A percentile compares a stretch with the other conserved stretches of the same genome.
phyloP scores from a whole-genome alignment of 2,329 filamentous ascomycete species.

The Pleurostoma richardsiae region DNA sequence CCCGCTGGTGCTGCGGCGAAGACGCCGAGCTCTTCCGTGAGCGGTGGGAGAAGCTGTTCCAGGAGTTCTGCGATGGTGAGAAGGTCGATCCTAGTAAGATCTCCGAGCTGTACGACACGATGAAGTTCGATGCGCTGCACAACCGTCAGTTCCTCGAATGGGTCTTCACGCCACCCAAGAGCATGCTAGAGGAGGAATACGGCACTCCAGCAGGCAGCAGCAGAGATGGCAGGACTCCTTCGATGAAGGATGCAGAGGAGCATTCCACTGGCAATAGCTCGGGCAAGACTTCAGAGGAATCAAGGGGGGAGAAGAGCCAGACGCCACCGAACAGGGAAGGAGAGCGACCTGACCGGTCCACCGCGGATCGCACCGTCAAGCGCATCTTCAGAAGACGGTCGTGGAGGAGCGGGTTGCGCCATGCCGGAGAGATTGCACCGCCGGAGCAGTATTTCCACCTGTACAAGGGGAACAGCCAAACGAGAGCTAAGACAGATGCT shows the following conservation, averaged over 20 bases:
- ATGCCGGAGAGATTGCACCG: slow-evolving; percentile 48
- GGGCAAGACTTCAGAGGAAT: slow-evolving; percentile 28
- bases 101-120: slow-evolving; percentile 96
- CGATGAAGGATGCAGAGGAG: slow-evolving; percentile 33
- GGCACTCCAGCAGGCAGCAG: slow-evolving; percentile 15
- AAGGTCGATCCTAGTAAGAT: slow-evolving; percentile 99
- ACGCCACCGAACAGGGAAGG: slow-evolving; percentile 33
- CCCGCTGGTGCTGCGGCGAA: slow-evolving; percentile 94
- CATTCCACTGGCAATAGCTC: neutral
- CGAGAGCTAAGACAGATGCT: slow-evolving; percentile 75
- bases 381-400: slow-evolving; percentile 57
- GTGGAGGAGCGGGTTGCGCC: slow-evolving; percentile 49
- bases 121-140: slow-evolving; percentile 98
- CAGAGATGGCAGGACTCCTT: slow-evolving; percentile 20
- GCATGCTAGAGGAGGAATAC: slow-evolving; percentile 64
- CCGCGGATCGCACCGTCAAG: slow-evolving; percentile 30
- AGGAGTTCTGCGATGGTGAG: slow-evolving; percentile 92
- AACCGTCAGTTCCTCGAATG: slow-evolving; percentile 96
- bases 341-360: slow-evolving; percentile 19
- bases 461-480: slow-evolving; percentile 70
- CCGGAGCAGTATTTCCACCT: slow-evolving; percentile 83
- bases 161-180: slow-evolving; percentile 85
- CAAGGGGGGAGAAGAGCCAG: slow-evolving; percentile 20
- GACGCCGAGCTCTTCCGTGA: slow-evolving; percentile 93
- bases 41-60: slow-evolving; percentile 96